phyloP scores from a whole-genome alignment of 441 rosid species.

The Geranium incanum region DNA sequence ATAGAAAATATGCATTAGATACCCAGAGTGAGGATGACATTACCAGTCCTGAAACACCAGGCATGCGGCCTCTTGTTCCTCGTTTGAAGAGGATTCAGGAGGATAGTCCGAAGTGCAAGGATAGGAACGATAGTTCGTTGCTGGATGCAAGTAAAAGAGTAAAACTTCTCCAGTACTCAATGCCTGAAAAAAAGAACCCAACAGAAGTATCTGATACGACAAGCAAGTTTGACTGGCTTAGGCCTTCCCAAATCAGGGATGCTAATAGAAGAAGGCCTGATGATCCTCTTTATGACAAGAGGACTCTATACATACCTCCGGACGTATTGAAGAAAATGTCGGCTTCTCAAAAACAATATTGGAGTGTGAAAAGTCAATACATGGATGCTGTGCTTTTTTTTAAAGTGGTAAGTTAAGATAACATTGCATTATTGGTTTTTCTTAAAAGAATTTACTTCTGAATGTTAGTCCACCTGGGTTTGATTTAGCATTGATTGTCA shows the following conservation, averaged over 20 bases:
- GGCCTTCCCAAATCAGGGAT: conserved; percentile 63
- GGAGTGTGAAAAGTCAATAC: conserved; percentile 77
- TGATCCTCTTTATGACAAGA: conserved; percentile 72
- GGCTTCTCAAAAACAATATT: conserved; percentile 86
- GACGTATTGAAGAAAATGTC: conserved; percentile 76
- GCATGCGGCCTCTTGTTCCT: conserved; percentile 43
- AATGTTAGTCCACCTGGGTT: neutral
- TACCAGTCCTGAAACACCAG: conserved; percentile 75
- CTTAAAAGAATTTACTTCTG: neutral
- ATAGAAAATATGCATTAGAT: conserved; percentile 19
- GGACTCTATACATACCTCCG: conserved; percentile 67
- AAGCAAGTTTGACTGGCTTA: conserved; percentile 91
- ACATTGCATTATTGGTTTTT: neutral
- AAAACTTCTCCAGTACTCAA: conserved; percentile 43
- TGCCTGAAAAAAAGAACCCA: conserved; percentile 29
- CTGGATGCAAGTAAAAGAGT: conserved; percentile 46
- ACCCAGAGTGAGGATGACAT: conserved; percentile 34
- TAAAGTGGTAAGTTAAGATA: conserved; percentile 77
- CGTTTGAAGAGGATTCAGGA: conserved; percentile 65
- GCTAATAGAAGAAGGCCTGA: conserved; percentile 67
- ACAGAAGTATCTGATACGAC: conserved; percentile 32
- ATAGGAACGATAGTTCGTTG: conserved; percentile 27
- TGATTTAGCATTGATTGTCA: neutral
- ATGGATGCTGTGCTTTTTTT: conserved; percentile 90
- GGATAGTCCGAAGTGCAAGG: conserved; percentile 30